A percentile compares a stretch with the other conserved stretches of the same genome.
Evolutionary conservation across 768 basidiomycete species (phyloP).

Genomic region (Leccinum aurantiacum): DNA sequence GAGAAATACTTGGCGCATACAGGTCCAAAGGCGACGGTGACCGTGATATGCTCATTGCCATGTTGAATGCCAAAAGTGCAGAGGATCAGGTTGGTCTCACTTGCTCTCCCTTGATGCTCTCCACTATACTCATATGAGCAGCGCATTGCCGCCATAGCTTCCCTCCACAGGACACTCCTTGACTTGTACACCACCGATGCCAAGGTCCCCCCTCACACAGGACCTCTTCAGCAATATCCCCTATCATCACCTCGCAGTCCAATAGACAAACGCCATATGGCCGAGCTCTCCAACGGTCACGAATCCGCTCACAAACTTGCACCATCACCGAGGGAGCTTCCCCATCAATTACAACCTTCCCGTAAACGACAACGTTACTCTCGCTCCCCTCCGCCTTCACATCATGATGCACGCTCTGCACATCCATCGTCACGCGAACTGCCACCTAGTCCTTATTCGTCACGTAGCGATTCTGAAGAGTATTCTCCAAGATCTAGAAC

Average conservation of each 20-base stretch:
- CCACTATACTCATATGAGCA: slow-evolving; percentile 29
- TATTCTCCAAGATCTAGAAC: slow-evolving; percentile 70
- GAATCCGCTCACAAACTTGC: slow-evolving; percentile 13
- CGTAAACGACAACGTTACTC: slow-evolving; percentile 67
- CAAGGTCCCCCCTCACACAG: slow-evolving; percentile 30
- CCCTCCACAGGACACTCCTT: slow-evolving; percentile 69
- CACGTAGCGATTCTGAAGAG: slow-evolving; percentile 64
- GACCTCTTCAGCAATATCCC: slow-evolving; percentile 34
- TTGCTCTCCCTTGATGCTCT: slow-evolving; percentile 7
- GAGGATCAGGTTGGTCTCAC: slow-evolving; percentile 77
- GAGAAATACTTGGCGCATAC: slow-evolving; percentile 87
- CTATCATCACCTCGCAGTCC: slow-evolving; percentile 37
- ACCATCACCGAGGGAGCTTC: slow-evolving; percentile 26
- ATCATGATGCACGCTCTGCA: slow-evolving; percentile 31
- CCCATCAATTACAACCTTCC: slow-evolving; percentile 41
- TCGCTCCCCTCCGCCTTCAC: slow-evolving; percentile 51
- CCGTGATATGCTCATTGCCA: slow-evolving; percentile 85
- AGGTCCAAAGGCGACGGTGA: slow-evolving; percentile 85
- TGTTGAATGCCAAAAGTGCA: slow-evolving; percentile 89
- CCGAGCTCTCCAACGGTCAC: slow-evolving; percentile 19
- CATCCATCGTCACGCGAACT: slow-evolving; percentile 47
- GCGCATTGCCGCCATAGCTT: slow-evolving; percentile 70
- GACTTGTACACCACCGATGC: slow-evolving; percentile 46
- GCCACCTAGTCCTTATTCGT: slow-evolving; percentile 73
- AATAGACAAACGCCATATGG: slow-evolving; percentile 22